Evolutionary conservation across 805 yeast genomes (phyloP).

Genomic region (Zygosaccharomyces kombuchaensis): DNA sequence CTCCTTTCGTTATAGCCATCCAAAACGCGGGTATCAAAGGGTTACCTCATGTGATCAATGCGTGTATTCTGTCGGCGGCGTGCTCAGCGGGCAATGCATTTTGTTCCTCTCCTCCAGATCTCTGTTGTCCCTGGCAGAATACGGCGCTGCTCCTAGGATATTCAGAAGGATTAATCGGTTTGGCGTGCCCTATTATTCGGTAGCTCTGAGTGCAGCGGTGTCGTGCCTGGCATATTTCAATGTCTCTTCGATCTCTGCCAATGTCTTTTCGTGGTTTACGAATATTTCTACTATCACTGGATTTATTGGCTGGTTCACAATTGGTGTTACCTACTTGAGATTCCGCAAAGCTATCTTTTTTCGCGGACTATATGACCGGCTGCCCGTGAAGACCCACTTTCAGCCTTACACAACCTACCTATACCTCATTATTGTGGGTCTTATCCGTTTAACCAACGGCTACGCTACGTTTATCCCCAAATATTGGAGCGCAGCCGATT

Average conservation of each 20-base stretch:
- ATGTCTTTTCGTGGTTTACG: constrained; percentile 60
- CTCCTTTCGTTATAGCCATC: constrained; percentile 64
- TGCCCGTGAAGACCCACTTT: constrained; percentile 51
- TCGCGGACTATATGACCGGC: constrained; percentile 50
- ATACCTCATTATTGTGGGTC: constrained; percentile 44
- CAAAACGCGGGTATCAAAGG: constrained; percentile 58
- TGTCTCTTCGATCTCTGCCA: constrained; percentile 47
- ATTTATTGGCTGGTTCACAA: constrained; percentile 58
- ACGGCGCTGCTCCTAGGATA: constrained; percentile 48
- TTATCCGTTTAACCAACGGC: constrained; percentile 68
- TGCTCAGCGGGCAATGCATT: constrained; percentile 46
- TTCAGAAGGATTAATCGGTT: constrained; percentile 45
- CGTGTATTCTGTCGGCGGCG: constrained; percentile 56
- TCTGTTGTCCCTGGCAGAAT: constrained; percentile 40
- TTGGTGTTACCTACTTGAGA: constrained; percentile 50
- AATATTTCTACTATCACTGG: constrained; percentile 65
- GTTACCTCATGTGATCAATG: constrained; percentile 59
- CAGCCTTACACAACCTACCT: constrained; percentile 59
- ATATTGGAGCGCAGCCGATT: constrained; percentile 49
- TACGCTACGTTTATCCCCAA: constrained; percentile 56
- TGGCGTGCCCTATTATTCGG: constrained; percentile 50
- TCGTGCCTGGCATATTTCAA: constrained; percentile 51
- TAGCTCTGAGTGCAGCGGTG: constrained; percentile 22
- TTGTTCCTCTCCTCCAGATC: constrained; percentile 55
- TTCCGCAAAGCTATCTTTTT: constrained; percentile 59